Evolutionary conservation across 352 stramenopile species (phyloP), one percentile per base, ranked within the genome.

Genomic region (Blastocystis sp.): DNA sequence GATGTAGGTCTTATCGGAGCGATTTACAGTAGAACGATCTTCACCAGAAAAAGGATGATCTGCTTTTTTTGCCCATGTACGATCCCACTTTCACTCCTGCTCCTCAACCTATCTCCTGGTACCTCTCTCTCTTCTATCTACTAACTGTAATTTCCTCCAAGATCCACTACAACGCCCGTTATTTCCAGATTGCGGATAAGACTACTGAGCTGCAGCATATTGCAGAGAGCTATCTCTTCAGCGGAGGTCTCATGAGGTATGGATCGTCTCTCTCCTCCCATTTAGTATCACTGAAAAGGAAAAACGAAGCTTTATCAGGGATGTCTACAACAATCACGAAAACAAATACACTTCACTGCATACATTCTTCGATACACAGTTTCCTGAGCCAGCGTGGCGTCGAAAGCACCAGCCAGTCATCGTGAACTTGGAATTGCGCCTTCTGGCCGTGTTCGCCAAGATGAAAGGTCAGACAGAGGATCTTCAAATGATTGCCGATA

Each of bases 21-120:
- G 20, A 41, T n/a, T 80, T 20, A 66, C 18, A 26, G 20, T 29
- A 84, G 73, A 84, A 68, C 56, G 73, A 84, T 29, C 41, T 66
- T 43, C 55, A 73, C 26, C 62, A 73, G 62, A 73, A 73, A 37
- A 73, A 73, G n/a, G 62, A 64, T 23, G 43, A 68, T 45, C 47
- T 61, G 20, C 15, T 84, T 20, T 84, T 61, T 8, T 29, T 84
- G 39, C 53, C 53, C 3, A 45, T 84, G 45, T 84, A 84, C 56
- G 53, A 59, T 13, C 73, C 73, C 18, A 41, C 37, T 13, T 64
- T 54, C n/a, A 53, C 29, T 11, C 26, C 73, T 39, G 43, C 55
- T n/a, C 73, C 73, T 6, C 73, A 84, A 55, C 73, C 73, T 6
- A 53, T 84, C 8, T 61, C 73, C 18, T 84, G 73, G 73, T 84